Conservation (phyloP, 176 grass and related monocot species). For the Rhipidocladum racemiflorum region DNA sequence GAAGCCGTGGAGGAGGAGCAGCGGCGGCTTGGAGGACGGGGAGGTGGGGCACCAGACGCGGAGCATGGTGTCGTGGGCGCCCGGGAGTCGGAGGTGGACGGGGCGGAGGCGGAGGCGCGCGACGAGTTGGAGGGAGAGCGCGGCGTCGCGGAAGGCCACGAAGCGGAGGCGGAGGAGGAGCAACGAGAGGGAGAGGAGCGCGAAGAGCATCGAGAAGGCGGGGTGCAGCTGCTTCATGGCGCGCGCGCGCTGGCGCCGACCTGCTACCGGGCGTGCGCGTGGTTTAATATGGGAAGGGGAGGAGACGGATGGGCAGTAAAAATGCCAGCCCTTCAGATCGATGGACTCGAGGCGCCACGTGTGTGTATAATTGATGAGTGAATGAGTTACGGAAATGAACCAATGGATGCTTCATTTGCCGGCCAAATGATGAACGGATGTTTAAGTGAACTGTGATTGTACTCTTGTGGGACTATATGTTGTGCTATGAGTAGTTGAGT, state of each 20-base stretch:
- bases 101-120: constrained; percentile 47
- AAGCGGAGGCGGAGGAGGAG: constrained; percentile 52
- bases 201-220: constrained; percentile 12
- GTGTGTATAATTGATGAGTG: neutral
- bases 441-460: no score
- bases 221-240: constrained; percentile 42
- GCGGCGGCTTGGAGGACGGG: constrained; percentile 38
- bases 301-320: neutral
- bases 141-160: constrained; percentile 51
- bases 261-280: neutral
- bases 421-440: no score
- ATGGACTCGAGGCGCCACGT: neutral
- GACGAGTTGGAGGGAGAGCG: constrained; percentile 60
- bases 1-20: constrained; percentile 84
- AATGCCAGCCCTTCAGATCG: neutral
- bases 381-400: no score
- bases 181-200: constrained; percentile 37
- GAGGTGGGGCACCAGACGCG: constrained; percentile 68
- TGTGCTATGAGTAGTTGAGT: no score
- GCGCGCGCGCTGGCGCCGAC: neutral
- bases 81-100: constrained; percentile 30
- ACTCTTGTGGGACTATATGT: no score
- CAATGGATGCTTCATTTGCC: no score
- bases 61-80: constrained; percentile 33
- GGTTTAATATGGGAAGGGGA: neutral